phyloP scores from a whole-genome alignment of 2,329 filamentous ascomycete genomes.

The Colletotrichum tamarilloi region DNA sequence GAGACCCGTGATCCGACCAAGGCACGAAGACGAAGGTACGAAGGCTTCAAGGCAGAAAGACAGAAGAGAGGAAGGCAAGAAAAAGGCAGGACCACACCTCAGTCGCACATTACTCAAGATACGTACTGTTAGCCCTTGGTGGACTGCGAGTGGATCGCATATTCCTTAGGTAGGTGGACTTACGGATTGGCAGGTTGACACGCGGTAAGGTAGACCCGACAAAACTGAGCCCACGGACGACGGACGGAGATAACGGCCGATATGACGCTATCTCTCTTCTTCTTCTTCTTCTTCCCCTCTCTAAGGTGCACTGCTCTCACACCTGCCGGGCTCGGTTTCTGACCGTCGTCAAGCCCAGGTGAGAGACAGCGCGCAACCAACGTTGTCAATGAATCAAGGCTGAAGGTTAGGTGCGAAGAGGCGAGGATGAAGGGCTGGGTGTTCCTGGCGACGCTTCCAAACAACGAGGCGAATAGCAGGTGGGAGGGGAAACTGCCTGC shows the following conservation, averaged over 20 bases:
- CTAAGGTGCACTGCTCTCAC: background rate
- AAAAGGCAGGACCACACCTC: too few species aligned
- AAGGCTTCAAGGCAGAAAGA: too few species aligned
- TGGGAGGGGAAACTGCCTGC: background rate
- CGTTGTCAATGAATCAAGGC: background rate
- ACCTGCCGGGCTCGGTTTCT: background rate
- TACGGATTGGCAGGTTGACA: background rate
- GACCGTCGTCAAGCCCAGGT: background rate
- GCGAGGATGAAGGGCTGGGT: background rate
- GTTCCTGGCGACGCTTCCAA: constrained; percentile 20
- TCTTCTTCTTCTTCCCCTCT: background rate
- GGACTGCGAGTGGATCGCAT: background rate
- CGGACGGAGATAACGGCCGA: background rate
- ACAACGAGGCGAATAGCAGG: background rate
- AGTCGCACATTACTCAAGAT: background rate
- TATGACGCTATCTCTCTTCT: background rate
- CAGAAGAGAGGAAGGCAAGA: background rate
- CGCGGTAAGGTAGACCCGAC: background rate
- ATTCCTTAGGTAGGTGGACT: background rate
- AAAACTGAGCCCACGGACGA: background rate
- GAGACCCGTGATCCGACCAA: background rate
- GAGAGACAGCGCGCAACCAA: background rate
- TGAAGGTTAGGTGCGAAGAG: background rate
- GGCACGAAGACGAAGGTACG: background rate
- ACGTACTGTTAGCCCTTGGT: background rate